Evolutionary conservation across 441 rosid genomes (phyloP), one percentile per base, ranked within the genome.

Genomic region (Eruca vesicaria): DNA sequence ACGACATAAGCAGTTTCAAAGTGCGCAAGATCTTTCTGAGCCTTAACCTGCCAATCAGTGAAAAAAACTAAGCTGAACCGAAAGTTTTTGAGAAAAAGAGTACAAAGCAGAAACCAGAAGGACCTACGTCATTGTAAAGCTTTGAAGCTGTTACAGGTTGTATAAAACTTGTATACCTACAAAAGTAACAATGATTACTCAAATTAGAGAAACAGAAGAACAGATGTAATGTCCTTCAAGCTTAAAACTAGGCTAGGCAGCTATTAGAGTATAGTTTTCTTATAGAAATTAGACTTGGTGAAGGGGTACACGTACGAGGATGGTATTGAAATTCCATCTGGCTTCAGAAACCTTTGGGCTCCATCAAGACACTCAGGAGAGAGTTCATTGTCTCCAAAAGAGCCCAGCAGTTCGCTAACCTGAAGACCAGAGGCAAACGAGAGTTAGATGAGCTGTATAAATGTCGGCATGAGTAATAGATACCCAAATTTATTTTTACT

Each of bases 321-420:
- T 77, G 99, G 98, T 83, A 96, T 94, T 56, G 99, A 96, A 74
- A 96, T 92, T 71, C 98, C 99, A 70, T 92, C 98, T 77, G 82
- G 74, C 84, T 92, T 96, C 84, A 94, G 73, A 83, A 94, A 94
- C 83, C 90, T 83, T 79, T 96, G 97, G 28, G 99, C 99, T 79
- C 99, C 99, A 83, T 96, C 99, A 68, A 96, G 97, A 80, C 99
- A 94, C 79, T 96, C 98, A 10, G 99, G 99, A 77, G 99, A 96
- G 62, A 96, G 87, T 86, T 94, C 98, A 84, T 96, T 96, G 84
- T 96, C 99, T 67, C 99, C 98, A 81, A 96, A 92, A 78, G 99
- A 96, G 63, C 99, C 99, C 38, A 96, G 86, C 83, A 96, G 81
- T 71, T 96, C 98, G 74, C 98, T 96, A 48, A 96, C 98, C 98